A percentile compares a stretch with the other conserved stretches of the same genome.
Conservation (phyloP, 2,329 filamentous ascomycete genomes). For the Sarocladium oryzae region DNA sequence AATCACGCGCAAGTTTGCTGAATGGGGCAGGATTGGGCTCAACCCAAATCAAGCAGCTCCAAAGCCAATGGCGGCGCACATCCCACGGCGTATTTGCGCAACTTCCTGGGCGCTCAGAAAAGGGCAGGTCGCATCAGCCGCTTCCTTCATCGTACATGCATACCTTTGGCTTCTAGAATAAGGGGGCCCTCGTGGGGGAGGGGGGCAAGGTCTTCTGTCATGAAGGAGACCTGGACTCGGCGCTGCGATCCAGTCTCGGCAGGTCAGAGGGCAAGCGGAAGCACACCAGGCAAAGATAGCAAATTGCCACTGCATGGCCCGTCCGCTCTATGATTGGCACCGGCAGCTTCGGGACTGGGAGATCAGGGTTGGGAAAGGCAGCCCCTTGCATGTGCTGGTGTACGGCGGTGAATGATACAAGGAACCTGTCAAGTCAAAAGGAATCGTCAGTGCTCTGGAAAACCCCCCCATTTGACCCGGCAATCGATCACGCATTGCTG, state of each 20-base stretch:
- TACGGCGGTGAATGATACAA: neutral
- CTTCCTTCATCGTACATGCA: too few species aligned
- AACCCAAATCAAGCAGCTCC: too few species aligned
- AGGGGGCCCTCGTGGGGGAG: neutral
- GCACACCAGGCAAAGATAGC: too few species aligned
- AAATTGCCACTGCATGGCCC: neutral
- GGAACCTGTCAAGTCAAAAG: too few species aligned
- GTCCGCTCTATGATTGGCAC: neutral
- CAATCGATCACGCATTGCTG: neutral
- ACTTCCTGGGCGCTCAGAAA: neutral
- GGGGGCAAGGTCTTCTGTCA: too few species aligned
- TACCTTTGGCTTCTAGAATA: neutral
- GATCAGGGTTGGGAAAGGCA: conserved; percentile 1
- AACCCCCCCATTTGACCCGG: neutral
- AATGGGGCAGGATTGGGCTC: too few species aligned
- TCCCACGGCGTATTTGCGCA: neutral
- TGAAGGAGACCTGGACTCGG: neutral
- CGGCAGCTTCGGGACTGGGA: too few species aligned
- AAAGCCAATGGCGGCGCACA: neutral
- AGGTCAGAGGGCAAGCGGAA: neutral
- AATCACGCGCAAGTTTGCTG: too few species aligned
- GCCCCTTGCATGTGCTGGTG: too few species aligned
- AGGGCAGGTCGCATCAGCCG: neutral
- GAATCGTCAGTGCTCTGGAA: too few species aligned
- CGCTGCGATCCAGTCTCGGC: conserved; percentile 1